Base-by-base conservation (phyloP, 2,329 filamentous ascomycete genomes). In the Colletotrichum sp. region DNA sequence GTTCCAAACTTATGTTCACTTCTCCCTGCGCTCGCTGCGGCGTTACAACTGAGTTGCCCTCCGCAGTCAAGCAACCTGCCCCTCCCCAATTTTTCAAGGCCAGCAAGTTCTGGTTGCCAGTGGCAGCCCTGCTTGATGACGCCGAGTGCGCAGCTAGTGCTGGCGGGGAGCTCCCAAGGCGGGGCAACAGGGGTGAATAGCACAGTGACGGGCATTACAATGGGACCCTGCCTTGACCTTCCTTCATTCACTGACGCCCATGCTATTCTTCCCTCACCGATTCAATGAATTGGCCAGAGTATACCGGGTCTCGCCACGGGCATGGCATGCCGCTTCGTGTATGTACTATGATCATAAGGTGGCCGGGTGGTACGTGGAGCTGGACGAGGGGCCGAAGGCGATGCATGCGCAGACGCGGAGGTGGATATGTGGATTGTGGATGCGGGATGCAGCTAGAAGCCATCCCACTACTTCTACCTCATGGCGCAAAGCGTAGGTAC, bases 111-210 rank as follows among this genome's bases (percentile, higher is more conserved):
- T 74, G 15, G 34, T 52, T 59, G 34, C 71, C 62, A 63, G 57
- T 61, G 64, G 34, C 64, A 73, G 74, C 74, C 70, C 65, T 74
- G 74, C 59, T 44, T 36, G 34, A 76, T 74, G 70, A 76, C 70
- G 73, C 70, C 55, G 22, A 64, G 27, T 63, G 32, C 52, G 61
- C 72, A 71, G 69, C 39, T n/a, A 57, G 32, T 65, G 34, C 59
- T 67, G 73, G 57, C 57, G 57, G 57, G 27, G 44, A 69, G 34
- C 34, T 76, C 65, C 69, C n/a, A 22, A 39, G 74, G 74, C 29
- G 71, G 70, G 70, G 74, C 70, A 65, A 76, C 74, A 73, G 49
- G 74, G 73, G 68, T 57, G 32, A 32, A 62, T 9, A 25, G 16
- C 30, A 49, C 49, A 29, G 67, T 15, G 55, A 62, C 7, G 16